Percentiles rank a stretch among this genome's conserved stretches.
phyloP scores from a whole-genome alignment of 2,329 filamentous ascomycete species.

The Fusarium udum region DNA sequence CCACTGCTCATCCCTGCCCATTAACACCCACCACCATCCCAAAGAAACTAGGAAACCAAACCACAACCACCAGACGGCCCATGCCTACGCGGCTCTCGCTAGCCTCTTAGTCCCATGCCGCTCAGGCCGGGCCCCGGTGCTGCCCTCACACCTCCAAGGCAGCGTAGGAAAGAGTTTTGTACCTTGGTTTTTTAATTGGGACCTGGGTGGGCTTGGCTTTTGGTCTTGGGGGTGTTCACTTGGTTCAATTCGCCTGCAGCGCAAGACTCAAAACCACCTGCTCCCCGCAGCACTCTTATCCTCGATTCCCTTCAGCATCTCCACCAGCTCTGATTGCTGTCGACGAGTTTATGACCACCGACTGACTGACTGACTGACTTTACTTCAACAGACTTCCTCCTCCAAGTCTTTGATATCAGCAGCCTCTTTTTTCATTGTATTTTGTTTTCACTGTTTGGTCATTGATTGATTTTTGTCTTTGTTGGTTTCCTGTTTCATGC shows the following conservation, averaged over 20 bases:
- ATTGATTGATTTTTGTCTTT: conserved; percentile 5
- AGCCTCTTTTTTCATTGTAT: conserved; percentile 26
- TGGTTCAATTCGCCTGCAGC: neutral
- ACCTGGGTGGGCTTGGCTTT: neutral
- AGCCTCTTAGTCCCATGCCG: conserved; percentile 40
- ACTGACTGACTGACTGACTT: conserved; percentile 36
- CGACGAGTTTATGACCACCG: conserved; percentile 38
- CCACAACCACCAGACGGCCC: conserved; percentile 34
- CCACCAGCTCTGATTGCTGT: conserved; percentile 41
- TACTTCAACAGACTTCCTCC: neutral
- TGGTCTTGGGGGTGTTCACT: neutral
- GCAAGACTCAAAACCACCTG: conserved; percentile 41
- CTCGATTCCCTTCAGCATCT: conserved; percentile 31
- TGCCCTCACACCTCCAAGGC: conserved; percentile 31
- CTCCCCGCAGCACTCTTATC: conserved; percentile 38
- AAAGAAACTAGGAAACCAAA: neutral
- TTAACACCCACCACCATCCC: conserved; percentile 35
- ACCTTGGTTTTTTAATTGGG: conserved; percentile 27
- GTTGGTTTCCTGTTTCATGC: conserved; percentile 4
- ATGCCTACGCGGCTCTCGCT: conserved; percentile 43
- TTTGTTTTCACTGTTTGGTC: conserved; percentile 5
- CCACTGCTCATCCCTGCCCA: conserved; percentile 30
- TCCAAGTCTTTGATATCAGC: conserved; percentile 35
- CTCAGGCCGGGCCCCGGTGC: conserved; percentile 41
- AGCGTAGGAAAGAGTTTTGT: conserved; percentile 21